phyloP scores from a whole-genome alignment of 306 rosid species.

The Quillaja saponaria region DNA sequence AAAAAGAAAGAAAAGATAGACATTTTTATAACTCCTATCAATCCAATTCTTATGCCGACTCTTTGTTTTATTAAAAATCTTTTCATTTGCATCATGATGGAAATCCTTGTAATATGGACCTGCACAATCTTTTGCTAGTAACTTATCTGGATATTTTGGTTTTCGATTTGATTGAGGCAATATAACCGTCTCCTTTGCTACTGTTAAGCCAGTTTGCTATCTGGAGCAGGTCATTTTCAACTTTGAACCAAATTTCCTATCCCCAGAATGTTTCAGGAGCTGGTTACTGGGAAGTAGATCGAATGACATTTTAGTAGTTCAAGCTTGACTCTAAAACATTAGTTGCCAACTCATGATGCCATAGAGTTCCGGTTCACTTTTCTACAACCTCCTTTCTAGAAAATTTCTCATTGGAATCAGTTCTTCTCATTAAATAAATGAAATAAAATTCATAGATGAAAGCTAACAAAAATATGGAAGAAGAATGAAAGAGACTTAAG shows the following conservation, averaged over 20 bases:
- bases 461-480: conserved; percentile 4
- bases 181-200: conserved; percentile 38
- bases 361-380: conserved; percentile 10
- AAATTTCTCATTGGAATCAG: conserved; percentile 22
- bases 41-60: conserved; percentile 12
- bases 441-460: conserved; percentile 3
- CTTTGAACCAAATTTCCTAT: conserved; percentile 54
- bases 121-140: conserved; percentile 36
- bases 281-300: conserved; percentile 30
- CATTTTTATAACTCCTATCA: too few relatives aligned
- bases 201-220: conserved; percentile 39
- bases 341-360: conserved; percentile 15
- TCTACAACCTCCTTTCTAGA: conserved; percentile 19
- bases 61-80: not conserved
- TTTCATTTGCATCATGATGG: conserved; percentile 32
- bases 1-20: too few relatives aligned
- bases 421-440: not conserved
- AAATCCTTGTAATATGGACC: conserved; percentile 34
- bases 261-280: conserved; percentile 39
- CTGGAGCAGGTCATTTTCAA: conserved; percentile 43
- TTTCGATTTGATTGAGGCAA: conserved; percentile 37
- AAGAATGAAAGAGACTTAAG: not conserved
- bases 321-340: too few relatives aligned
- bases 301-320: conserved; percentile 33
- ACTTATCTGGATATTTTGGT: conserved; percentile 34